phyloP scores from a whole-genome alignment of 2,329 filamentous ascomycete genomes.

The Fusarium dimerum region DNA sequence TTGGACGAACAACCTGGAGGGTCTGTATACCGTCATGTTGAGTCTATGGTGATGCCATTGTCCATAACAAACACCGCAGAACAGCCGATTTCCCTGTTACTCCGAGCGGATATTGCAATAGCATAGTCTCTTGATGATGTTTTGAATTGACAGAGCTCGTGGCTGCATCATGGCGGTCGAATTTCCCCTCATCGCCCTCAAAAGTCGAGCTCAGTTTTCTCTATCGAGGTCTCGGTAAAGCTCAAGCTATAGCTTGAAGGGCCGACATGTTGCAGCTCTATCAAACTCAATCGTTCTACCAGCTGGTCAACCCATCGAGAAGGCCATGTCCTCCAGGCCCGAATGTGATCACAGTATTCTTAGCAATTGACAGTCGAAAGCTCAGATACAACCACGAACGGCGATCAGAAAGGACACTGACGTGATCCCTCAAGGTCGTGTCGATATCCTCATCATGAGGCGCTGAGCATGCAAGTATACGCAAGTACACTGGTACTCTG shows the following conservation, averaged over 20 bases:
- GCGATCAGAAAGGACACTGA: too few species aligned
- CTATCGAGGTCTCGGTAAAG: not conserved
- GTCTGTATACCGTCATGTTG: not conserved
- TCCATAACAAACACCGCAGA: not conserved
- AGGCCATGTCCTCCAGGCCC: too few species aligned
- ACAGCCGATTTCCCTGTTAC: not conserved
- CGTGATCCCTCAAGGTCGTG: too few species aligned
- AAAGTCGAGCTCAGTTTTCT: not conserved
- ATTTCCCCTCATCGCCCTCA: not conserved
- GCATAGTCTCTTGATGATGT: not conserved
- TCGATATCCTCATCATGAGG: too few species aligned
- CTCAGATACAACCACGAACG: too few species aligned
- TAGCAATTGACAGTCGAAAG: too few species aligned
- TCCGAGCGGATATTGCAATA: not conserved
- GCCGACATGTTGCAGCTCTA: not conserved
- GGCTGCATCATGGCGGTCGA: not conserved
- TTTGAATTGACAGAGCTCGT: not conserved
- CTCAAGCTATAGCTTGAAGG: not conserved
- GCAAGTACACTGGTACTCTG: too few species aligned
- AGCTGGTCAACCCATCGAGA: not conserved
- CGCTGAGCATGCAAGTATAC: too few species aligned
- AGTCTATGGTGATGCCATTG: not conserved
- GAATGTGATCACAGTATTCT: too few species aligned
- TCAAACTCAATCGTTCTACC: not conserved
- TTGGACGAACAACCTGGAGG: not conserved